Conservation (phyloP, 495 filamentous ascomycete species). For the Xylaria curta region DNA sequence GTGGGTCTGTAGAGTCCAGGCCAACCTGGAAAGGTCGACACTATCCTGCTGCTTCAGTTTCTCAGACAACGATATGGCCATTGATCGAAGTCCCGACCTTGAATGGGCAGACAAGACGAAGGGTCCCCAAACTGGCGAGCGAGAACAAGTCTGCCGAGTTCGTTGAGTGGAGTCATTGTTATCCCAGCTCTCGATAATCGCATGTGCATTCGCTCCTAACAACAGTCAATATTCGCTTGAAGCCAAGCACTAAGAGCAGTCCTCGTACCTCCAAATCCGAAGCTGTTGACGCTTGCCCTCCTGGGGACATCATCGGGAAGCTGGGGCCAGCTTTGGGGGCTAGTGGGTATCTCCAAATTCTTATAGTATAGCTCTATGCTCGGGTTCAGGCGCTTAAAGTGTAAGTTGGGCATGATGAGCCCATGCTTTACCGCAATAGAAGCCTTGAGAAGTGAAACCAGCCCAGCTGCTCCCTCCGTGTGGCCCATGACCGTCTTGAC, state of each 20-base stretch:
- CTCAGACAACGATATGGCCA: neutral
- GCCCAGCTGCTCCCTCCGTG: slow-evolving; percentile 55
- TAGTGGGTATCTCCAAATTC: slow-evolving; percentile 41
- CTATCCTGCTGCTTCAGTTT: neutral
- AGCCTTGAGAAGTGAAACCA: slow-evolving; percentile 65
- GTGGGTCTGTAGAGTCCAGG: slow-evolving; percentile 3
- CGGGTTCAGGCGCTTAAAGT: slow-evolving; percentile 59
- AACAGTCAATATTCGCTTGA: too few species aligned
- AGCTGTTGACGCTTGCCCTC: slow-evolving; percentile 66
- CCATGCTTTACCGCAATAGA: slow-evolving; percentile 59
- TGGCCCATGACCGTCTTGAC: slow-evolving; percentile 67
- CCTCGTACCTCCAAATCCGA: slow-evolving; percentile 64
- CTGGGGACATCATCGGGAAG: neutral
- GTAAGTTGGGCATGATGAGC: slow-evolving; percentile 63
- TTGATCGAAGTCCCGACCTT: neutral
- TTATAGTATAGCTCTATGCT: slow-evolving; percentile 48
- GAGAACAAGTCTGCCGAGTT: too few species aligned
- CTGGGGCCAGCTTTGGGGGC: neutral
- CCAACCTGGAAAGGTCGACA: neutral
- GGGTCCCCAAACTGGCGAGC: neutral
- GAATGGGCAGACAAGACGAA: neutral
- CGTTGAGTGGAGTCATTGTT: too few species aligned
- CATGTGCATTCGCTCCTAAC: neutral
- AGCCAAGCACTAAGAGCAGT: too few species aligned
- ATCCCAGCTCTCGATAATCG: neutral